phyloP scores from a whole-genome alignment of 208 protist species.

The Leishmania major region DNA sequence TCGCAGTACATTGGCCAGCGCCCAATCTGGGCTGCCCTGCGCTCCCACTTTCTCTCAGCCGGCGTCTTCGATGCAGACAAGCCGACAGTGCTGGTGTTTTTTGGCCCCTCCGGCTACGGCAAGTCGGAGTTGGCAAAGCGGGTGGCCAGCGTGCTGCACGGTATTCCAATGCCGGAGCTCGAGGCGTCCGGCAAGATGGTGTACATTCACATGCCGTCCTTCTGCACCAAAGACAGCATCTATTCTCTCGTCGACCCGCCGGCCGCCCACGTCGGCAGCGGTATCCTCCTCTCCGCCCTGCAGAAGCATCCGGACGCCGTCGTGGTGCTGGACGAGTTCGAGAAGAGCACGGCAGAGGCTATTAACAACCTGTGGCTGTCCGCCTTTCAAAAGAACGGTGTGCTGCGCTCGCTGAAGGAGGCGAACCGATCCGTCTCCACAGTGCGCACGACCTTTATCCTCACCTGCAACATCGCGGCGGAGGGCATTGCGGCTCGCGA shows the following conservation, averaged over 20 bases:
- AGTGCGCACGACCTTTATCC: conserved; percentile 73
- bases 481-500: conserved; percentile 48
- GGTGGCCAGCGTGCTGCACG: conserved; percentile 68
- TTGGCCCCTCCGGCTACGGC: conserved; percentile 84
- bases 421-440: conserved; percentile 73
- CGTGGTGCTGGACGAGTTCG: conserved; percentile 89
- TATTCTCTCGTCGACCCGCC: conserved; percentile 91
- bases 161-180: conserved; percentile 35
- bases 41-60: conserved; percentile 60
- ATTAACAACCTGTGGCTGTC: conserved; percentile 89
- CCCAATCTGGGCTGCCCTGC: conserved; percentile 58
- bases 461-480: conserved; percentile 80
- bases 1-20: conserved; percentile 79
- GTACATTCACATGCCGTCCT: conserved; percentile 86
- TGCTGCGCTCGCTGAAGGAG: conserved; percentile 83
- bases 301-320: conserved; percentile 66
- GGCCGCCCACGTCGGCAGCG: conserved; percentile 80
- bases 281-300: conserved; percentile 81
- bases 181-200: conserved; percentile 76
- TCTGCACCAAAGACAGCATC: conserved; percentile 86
- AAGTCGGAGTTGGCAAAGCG: conserved; percentile 84
- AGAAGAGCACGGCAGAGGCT: conserved; percentile 80
- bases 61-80: conserved; percentile 72
- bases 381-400: conserved; percentile 87
- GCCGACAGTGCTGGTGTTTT: conserved; percentile 82